These are phyloP conservation scores for Trichosporon sp. DNA, from an alignment of 1,284 basidiomycete species.

Conservation along the genomic window DNA sequence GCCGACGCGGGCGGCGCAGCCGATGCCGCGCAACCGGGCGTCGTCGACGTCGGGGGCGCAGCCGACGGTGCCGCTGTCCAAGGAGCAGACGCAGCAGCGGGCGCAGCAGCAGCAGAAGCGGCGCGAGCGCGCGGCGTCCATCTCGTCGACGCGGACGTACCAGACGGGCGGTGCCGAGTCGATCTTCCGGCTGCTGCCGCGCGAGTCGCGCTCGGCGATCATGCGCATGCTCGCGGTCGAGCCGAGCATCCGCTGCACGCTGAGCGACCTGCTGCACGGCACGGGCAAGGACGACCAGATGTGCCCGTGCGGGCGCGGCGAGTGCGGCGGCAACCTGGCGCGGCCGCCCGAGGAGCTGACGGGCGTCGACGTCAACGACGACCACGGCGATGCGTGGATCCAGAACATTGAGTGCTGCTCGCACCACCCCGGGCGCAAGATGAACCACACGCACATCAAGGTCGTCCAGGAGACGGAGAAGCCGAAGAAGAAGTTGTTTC, in stretches of 20 bases:
- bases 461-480: conserved; percentile 48
- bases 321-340: conserved; percentile 50
- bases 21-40: neutral
- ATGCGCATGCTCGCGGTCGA: conserved; percentile 93
- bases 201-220: conserved; percentile 81
- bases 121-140: conserved; percentile 42
- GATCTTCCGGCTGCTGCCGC: conserved; percentile 92
- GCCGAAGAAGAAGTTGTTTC: conserved; percentile 51
- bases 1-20: neutral
- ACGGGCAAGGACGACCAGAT: conserved; percentile 67
- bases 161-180: conserved; percentile 83
- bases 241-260: conserved; percentile 80
- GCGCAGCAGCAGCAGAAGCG: conserved; percentile 37
- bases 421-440: conserved; percentile 44
- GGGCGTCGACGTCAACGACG: conserved; percentile 39
- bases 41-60: neutral
- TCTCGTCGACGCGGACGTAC: conserved; percentile 58
- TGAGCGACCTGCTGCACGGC: conserved; percentile 87
- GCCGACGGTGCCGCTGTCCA: neutral
- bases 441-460: conserved; percentile 49
- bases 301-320: conserved; percentile 63
- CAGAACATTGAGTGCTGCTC: conserved; percentile 69
- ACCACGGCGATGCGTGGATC: conserved; percentile 59
- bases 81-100: conserved; percentile 13
- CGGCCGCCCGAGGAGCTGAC: conserved; percentile 46